Evolutionary conservation across 2,329 filamentous ascomycete genomes (phyloP).

Genomic region (Diaporthe helianthi): DNA sequence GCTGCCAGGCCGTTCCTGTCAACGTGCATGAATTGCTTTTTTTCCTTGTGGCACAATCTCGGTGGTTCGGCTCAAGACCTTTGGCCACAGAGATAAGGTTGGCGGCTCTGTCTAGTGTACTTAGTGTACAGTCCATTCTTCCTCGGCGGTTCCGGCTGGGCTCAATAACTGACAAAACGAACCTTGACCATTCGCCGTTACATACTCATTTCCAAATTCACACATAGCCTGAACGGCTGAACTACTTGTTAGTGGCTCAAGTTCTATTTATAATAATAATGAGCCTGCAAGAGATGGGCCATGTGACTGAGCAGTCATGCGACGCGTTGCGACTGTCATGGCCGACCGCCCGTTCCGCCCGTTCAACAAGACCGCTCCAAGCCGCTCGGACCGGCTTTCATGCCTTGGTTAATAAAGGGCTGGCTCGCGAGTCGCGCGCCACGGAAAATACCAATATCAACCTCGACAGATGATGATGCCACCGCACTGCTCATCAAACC

Average conservation of each 20-base stretch:
- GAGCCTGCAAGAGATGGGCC: neutral
- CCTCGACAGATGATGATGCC: neutral
- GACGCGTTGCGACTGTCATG: neutral
- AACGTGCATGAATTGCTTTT: neutral
- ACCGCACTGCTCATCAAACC: neutral
- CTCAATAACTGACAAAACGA: no score
- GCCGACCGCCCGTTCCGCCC: conserved; percentile 2
- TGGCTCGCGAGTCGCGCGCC: conserved; percentile 14
- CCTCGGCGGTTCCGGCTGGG: neutral
- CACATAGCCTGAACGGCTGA: neutral
- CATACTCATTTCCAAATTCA: neutral
- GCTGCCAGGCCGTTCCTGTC: neutral
- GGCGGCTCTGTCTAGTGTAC: conserved; percentile 18
- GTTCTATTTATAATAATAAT: neutral
- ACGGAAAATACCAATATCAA: neutral
- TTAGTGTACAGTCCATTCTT: no score
- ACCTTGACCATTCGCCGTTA: neutral
- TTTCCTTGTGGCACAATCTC: conserved; percentile 7
- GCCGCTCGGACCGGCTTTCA: conserved; percentile 1
- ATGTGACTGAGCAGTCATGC: conserved; percentile 8
- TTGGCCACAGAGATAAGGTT: neutral
- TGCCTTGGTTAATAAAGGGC: neutral
- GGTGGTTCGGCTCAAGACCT: conserved; percentile 1
- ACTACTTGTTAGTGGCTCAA: neutral
- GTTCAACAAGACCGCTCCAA: conserved; percentile 9